Base-by-base conservation (phyloP, 371 early-diverging fungal genomes). In the Circinella minor region DNA sequence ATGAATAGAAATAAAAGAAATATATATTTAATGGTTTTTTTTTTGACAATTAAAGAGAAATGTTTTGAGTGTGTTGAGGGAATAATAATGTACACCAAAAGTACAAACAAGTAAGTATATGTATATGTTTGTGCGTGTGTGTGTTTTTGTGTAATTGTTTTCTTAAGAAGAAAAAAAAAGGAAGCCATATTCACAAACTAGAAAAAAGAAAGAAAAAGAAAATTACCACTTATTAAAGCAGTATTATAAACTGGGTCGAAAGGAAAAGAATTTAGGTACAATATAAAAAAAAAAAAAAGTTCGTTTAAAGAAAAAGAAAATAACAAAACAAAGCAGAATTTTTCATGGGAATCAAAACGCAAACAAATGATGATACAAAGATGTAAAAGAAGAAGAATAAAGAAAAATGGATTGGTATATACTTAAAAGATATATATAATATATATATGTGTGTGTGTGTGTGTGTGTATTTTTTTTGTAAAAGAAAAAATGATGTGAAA, bases 261-360 rank as follows among this genome's bases (percentile, higher is more conserved):
- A 18, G 27, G 57, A 57, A 34, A 57, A 57, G 34, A 27, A 34
- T 27, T 7, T 57, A 57, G 57, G 34, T 57, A 57, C 57, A 57
- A 27, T 18, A 27, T 57, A 57, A 7, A 57, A 57, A 34, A 57
- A 7, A 15, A 47, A 47, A 3, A 47, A 47, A 27, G 27, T 27
- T 27, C 2, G 27, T 27, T 27, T 27, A 15, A 47, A 47, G 47
- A 47, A 47, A 15, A 47, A 47, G 47, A 47, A 15, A 57, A 57
- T 57, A 34, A 57, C 57, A 57, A 57, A 57, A 57, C 57, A 57
- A 57, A 57, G 57, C 57, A 57, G 51, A 57, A 27, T 57, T 27
- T 57, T 57, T n/a, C 6, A 27, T 43, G 43, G 43, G 27, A 5
- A 27, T 27, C 57, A 57, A 57, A 57, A 57, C 57, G 57, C 27